Conservation (phyloP, 371 early-diverging fungal genomes). For the Syncephalastrum monosporum region DNA sequence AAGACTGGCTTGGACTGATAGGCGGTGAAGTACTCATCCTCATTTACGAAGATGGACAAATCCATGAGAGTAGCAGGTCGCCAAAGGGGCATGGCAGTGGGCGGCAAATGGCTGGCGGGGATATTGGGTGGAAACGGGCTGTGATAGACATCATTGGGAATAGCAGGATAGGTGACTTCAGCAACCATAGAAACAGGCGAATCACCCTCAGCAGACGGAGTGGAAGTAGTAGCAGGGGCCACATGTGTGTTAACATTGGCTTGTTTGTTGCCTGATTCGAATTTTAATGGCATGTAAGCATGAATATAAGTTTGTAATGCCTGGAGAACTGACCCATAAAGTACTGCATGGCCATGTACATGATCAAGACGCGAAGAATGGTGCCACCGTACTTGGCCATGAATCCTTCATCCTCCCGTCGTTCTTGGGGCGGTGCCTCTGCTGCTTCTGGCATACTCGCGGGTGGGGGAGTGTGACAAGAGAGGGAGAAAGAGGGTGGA, state of each 20-base stretch:
- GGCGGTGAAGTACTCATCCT: conserved; percentile 51
- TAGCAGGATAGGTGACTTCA: conserved; percentile 9
- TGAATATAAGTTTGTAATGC: background rate
- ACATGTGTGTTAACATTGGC: no score
- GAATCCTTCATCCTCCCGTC: conserved; percentile 27
- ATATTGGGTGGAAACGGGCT: conserved; percentile 31
- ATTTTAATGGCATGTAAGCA: background rate
- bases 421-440: background rate
- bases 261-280: background rate
- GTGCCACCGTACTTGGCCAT: conserved; percentile 35
- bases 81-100: conserved; percentile 43
- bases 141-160: conserved; percentile 39
- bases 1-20: conserved; percentile 55
- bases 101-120: conserved; percentile 30
- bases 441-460: conserved; percentile 10
- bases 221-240: no score
- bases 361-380: conserved; percentile 36
- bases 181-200: no score
- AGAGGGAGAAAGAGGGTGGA: conserved; percentile 2
- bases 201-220: no score
- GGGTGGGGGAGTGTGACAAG: background rate
- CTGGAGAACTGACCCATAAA: conserved; percentile 19
- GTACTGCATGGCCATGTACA: conserved; percentile 37
- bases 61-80: conserved; percentile 35
- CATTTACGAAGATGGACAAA: conserved; percentile 53